Conservation (phyloP, 2,329 filamentous ascomycete species). For the Juglanconis juglandina region DNA sequence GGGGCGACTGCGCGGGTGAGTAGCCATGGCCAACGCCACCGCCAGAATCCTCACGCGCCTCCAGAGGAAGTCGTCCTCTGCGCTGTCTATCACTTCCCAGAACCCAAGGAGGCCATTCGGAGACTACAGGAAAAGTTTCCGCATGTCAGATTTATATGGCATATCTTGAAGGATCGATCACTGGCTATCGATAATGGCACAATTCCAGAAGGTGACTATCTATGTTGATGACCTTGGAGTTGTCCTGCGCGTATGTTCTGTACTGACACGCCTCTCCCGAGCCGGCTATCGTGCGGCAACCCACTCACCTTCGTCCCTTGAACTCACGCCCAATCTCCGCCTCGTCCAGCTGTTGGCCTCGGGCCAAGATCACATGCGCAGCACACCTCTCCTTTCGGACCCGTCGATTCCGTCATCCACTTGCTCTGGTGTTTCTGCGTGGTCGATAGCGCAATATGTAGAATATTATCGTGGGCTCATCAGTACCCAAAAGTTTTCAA, state of each 20-base stretch:
- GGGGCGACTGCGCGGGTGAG: not conserved
- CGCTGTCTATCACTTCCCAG: not conserved
- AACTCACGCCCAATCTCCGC: not conserved
- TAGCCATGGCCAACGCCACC: not conserved
- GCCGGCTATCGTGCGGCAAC: conserved; percentile 4
- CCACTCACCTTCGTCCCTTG: not conserved
- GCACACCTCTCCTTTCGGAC: not conserved
- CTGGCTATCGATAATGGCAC: not conserved
- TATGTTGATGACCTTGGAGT: not conserved
- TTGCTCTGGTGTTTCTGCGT: conserved; percentile 2
- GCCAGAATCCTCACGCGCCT: not conserved
- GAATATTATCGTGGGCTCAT: conserved; percentile 7
- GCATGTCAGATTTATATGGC: conserved; percentile 8
- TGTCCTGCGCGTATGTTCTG: not conserved
- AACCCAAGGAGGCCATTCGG: conserved; percentile 1
- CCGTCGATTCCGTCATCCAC: conserved; percentile 3
- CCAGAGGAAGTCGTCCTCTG: not conserved
- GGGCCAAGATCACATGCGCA: conserved; percentile 3
- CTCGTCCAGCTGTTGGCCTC: conserved; percentile 5
- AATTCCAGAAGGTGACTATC: conserved; percentile 1
- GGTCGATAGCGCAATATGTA: conserved; percentile 3
- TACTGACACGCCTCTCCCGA: not conserved
- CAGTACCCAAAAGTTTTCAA: not conserved
- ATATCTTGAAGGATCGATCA: not conserved
- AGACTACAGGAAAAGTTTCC: not conserved